Base-by-base conservation (phyloP, 768 basidiomycete species). In the Kwoniella europaea region DNA sequence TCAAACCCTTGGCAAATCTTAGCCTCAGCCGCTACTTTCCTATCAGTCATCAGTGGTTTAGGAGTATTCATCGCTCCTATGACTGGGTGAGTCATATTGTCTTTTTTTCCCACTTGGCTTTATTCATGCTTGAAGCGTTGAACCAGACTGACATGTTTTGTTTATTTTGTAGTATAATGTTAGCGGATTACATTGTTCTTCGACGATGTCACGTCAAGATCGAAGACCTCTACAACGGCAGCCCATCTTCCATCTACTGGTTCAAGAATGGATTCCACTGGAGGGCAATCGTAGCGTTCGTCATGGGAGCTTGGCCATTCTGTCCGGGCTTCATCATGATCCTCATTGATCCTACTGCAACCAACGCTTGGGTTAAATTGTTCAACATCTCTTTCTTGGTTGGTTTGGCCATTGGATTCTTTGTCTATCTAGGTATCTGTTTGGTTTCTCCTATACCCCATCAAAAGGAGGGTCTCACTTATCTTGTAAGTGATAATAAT, bases 271-370 rank as follows among this genome's bases (percentile, higher is more conserved):
- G 77, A 16, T 69, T 67, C 58, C 71, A 75, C 50, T 64, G 71
- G 64, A 53, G 76, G 27, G 69, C 74, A 10, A 53, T 71, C 54
- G 57, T 67, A 3, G 73, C 77, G 4, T 74, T 74, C 58, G 18
- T 74, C n/a, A 53, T 71, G 24, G 72, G 75, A 24, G 50, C 64
- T 24, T 65, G 64, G 24, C 77, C 74, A 3, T 67, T 67, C 41
- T 68, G 75, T 20, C 79, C 79, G 0, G 79, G 78, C 4, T 72
- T 78, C 54, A 67, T 73, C 54, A 74, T 69, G 68, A 46, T 44
- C 15, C 58, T 69, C 22, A 63, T 70, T 41, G 68, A 57, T 50
- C 24, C 64, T 10, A 54, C 24, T 1, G 63, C 63, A 12, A 50
- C 44, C 9, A 55, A 61, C 65, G 61, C 41, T 13, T 72, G 71